Base-by-base conservation (phyloP, 2,329 filamentous ascomycete genomes). In the Phyllosticta capitalensis region DNA sequence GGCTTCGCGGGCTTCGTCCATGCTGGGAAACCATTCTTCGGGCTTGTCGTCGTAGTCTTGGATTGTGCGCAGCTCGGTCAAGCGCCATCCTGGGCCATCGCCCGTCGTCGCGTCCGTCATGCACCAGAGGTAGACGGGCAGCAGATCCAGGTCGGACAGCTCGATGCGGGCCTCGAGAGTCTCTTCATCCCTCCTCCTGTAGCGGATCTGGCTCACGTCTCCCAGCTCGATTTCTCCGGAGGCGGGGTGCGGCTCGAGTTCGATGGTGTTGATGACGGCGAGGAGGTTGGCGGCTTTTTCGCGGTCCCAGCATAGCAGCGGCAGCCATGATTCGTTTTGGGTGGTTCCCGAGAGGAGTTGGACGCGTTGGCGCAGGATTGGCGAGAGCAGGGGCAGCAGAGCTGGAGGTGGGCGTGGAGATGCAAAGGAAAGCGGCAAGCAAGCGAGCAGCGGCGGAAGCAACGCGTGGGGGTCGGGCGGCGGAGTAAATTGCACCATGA, bases 211-310 rank as follows among this genome's bases (percentile, higher is more conserved):
- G 61, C 83, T 78, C 7, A 83, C 80, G 60, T 90, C 86, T 60
- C 89, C 85, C 20, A 92, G 74, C 73, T 92, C 89, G 58, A 92
- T 82, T 71, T 92, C 88, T 58, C 88, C 89, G 2, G 87, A 90
- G 4, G 87, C 83, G 2, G 89, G 89, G 67, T 94, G 89, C n/a
- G 88, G 87, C 70, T 92, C 87, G 30, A 92, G 76, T 52, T 80
- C 75, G 57, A 88, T 82, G 59, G 81, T 79, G 65, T 81, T 79
- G 30, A 84, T 83, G 14, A 87, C 75, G 61, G 82, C 76, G n/a
- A 80, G 77, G 19, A 92, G 78, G 64, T 78, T 81, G 30, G 80
- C 76, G 2, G 80, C 83, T 51, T 81, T 75, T 63, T 79, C 72
- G 7, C 78, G 67, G 66, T 88, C 83, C 76, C 89, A 92, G 68